Base-by-base conservation (phyloP, 257 asterid species). In the Avicennia marina region DNA sequence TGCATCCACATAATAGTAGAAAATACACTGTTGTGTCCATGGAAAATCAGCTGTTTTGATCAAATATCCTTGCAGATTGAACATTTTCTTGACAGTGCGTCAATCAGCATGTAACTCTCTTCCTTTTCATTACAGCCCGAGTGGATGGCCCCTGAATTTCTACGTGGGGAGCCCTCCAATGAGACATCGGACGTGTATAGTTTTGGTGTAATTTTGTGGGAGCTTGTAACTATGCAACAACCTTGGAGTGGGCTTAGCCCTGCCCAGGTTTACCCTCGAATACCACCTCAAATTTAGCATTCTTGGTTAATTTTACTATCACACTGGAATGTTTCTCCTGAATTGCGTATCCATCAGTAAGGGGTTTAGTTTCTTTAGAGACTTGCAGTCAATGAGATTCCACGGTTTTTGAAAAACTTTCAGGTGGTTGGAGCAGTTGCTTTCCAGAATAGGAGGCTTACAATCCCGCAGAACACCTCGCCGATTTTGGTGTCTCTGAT, bases 81-180 rank as follows among this genome's bases (percentile, higher is more conserved):
- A 45, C 55, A 50, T 64, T 51, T 58, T 49, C 25, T 60, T 44
- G 44, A 44, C 42, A 43, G 43, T 47, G 61, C 63, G 34, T 68
- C 67, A 60, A 50, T 59, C 71, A 50, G 50, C 64, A 51, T 41
- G 63, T 76, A 65, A 79, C 62, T 51, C 71, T 67, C 58, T 67
- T 67, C 39, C 71, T 74, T 70, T 60, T 66, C 56, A 36, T 83
- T 78, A 78, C 91, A 91, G 98, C 96, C 98, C 0, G 98, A 91
- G 75, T 91, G 98, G 98, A 88, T 91, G 98, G 95, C 98, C 44
- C 98, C 98, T 0, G 96, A 91, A 70, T 87, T 91, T 67, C 96
- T 91, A 42, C 95, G 96, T n/a, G 96, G 96, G 45, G 98, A 91
- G 78, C 98, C 98, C 57, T 87, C 96, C 27, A 75, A 88, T 21